Percentiles rank a stretch among this genome's conserved stretches.
Evolutionary conservation across 176 grass and related monocot species (phyloP).

Genomic region (Poa pratensis): DNA sequence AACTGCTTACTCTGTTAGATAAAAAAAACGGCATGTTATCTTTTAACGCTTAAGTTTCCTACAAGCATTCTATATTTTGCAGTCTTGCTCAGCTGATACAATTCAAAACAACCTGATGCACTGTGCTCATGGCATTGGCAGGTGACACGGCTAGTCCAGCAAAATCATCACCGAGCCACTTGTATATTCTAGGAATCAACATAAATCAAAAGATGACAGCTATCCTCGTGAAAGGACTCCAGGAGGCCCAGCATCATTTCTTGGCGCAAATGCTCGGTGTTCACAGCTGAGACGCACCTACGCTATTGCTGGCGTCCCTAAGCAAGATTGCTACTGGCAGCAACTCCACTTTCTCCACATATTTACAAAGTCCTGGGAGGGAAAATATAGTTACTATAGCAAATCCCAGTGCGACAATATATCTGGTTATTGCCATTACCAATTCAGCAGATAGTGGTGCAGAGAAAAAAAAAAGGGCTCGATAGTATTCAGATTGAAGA

Average conservation of each 20-base stretch:
- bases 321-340: background rate
- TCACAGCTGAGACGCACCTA: background rate
- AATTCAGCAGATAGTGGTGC: background rate
- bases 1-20: no score
- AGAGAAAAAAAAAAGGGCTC: background rate
- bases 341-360: constrained; percentile 32
- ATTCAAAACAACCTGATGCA: constrained; percentile 7
- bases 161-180: constrained; percentile 2
- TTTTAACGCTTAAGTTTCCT: background rate
- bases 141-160: background rate
- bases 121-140: constrained; percentile 13
- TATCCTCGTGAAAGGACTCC: background rate
- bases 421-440: background rate
- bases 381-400: background rate
- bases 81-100: background rate
- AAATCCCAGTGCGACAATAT: background rate
- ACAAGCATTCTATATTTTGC: background rate
- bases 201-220: background rate
- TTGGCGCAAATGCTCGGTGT: background rate
- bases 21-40: background rate
- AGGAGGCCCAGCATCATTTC: no score
- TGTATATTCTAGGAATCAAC: background rate
- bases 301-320: background rate
- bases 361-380: constrained; percentile 41
- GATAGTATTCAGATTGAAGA: background rate